phyloP scores from a whole-genome alignment of 2,329 filamentous ascomycete genomes.

The Colletotrichum melonis region DNA sequence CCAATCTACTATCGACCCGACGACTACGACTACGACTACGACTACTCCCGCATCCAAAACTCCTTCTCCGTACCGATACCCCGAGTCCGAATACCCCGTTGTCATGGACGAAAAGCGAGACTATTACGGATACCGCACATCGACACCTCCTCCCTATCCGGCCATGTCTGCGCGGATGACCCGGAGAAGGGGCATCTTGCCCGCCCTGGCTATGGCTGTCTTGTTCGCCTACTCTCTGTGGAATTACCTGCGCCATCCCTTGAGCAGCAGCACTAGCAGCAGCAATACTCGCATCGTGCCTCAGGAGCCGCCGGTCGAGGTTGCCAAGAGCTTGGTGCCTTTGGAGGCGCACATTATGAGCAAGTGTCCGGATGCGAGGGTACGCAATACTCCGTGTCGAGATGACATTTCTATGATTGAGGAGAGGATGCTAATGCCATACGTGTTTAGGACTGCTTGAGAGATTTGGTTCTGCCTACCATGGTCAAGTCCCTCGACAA shows the following conservation, averaged over 20 bases:
- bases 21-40: neutral
- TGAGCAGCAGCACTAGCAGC: neutral
- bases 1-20: neutral
- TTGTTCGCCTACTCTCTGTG: conserved; percentile 29
- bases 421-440: neutral
- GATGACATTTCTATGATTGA: neutral
- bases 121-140: neutral
- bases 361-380: conserved; percentile 92
- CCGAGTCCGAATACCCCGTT: neutral
- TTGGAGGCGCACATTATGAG: conserved; percentile 97
- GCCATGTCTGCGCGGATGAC: conserved; percentile 11
- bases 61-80: neutral
- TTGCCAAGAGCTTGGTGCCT: conserved; percentile 65
- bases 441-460: conserved; percentile 76
- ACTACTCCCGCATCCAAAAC: neutral
- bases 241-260: conserved; percentile 1
- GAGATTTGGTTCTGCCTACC: conserved; percentile 82
- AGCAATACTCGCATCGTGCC: neutral
- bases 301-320: conserved; percentile 8
- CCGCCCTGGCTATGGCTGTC: conserved; percentile 1
- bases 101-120: conserved; percentile 37
- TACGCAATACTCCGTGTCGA: conserved; percentile 42
- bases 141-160: neutral
- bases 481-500: conserved; percentile 87
- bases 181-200: conserved; percentile 21